Evolutionary conservation across 73 alveolate genomes (phyloP).

Genomic region (Paramecium pentaurelia): DNA sequence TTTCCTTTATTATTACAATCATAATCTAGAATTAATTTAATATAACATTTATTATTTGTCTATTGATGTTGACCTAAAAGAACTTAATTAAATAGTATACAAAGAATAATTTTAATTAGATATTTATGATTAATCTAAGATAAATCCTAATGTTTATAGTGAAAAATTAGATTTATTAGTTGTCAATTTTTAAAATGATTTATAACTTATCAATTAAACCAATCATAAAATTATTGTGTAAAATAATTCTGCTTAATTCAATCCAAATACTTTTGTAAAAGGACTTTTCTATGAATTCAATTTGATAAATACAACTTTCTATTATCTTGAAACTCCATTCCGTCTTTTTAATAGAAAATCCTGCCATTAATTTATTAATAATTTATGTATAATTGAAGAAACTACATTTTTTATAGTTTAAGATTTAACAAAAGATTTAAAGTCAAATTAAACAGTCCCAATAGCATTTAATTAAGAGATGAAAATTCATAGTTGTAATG

Average conservation of each 20-base stretch:
- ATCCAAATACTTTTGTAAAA: not conserved
- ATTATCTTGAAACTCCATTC: not conserved
- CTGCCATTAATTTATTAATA: not conserved
- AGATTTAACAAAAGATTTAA: not conserved
- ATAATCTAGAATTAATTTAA: not conserved
- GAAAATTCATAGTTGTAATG: not conserved
- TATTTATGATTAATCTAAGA: not conserved
- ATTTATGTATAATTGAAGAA: not conserved
- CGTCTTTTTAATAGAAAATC: not conserved
- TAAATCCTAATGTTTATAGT: not conserved
- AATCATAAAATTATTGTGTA: not conserved
- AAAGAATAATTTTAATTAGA: not conserved
- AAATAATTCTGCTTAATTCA: not conserved
- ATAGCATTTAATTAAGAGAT: no score
- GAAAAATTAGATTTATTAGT: not conserved
- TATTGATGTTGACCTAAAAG: not conserved
- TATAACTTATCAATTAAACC: not conserved
- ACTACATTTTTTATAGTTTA: not conserved
- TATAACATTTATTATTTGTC: not conserved
- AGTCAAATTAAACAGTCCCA: not conserved
- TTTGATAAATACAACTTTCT: not conserved
- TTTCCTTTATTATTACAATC: not conserved
- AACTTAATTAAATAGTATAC: not conserved
- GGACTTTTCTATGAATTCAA: not conserved
- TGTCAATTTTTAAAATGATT: not conserved